Evolutionary conservation across 225 moss, liverwort and hornwort genomes (phyloP).

Genomic region (Physcomitrellopsis africana): DNA sequence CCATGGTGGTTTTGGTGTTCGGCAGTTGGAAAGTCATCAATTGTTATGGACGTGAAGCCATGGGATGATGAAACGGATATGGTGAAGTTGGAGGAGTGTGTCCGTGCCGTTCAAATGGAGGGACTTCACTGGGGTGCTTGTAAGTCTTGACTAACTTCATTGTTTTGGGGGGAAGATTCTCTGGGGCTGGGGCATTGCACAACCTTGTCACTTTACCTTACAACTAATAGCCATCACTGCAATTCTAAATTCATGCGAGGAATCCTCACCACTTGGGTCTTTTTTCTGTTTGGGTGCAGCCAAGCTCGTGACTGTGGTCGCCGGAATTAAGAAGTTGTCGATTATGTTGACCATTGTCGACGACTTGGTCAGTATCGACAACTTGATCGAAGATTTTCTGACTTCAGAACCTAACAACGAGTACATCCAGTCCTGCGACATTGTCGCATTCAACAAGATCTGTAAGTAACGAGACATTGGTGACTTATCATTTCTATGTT

Average conservation of each 20-base stretch:
- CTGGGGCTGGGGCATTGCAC: not conserved
- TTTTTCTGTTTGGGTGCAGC: constrained; percentile 35
- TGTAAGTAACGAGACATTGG: constrained; percentile 35
- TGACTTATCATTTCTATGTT: no score
- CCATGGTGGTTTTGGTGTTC: no score
- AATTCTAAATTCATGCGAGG: no score
- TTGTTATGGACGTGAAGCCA: constrained; percentile 62
- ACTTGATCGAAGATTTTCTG: constrained; percentile 63
- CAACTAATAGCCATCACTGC: no score
- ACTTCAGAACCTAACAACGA: constrained; percentile 59
- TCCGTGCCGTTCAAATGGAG: constrained; percentile 40
- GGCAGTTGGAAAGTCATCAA: constrained; percentile 49
- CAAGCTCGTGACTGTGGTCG: constrained; percentile 64
- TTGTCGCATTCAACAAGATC: constrained; percentile 51
- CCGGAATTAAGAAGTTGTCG: constrained; percentile 73
- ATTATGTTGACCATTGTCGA: constrained; percentile 78
- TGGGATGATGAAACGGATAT: constrained; percentile 67
- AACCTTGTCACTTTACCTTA: no score
- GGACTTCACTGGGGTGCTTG: constrained; percentile 61
- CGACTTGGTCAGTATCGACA: constrained; percentile 66
- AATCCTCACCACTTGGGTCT: no score
- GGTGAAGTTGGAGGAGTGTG: constrained; percentile 44
- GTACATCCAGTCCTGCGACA: constrained; percentile 64
- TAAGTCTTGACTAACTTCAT: constrained; percentile 5
- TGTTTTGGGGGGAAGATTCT: not conserved